Conservation (phyloP, 768 basidiomycete species). For the Fistulinella prunicolor region DNA sequence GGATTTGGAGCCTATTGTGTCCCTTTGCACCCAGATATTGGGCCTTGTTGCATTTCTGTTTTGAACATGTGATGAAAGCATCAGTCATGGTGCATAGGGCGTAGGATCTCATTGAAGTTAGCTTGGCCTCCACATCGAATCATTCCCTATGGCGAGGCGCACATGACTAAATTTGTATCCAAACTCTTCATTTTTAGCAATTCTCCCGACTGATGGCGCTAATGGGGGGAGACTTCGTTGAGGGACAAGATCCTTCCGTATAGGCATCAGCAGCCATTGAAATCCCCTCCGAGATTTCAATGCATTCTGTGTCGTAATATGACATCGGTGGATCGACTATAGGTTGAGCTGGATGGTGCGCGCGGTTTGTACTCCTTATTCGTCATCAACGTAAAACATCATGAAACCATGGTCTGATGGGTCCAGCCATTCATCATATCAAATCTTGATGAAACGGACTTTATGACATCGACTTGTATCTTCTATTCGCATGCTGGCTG, state of each 20-base stretch:
- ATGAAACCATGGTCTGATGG: not conserved
- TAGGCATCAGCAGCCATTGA: constrained; percentile 2
- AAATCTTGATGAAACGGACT: not conserved
- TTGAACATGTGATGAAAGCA: not conserved
- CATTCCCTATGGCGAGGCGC: not conserved
- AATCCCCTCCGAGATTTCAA: not conserved
- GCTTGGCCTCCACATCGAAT: not conserved
- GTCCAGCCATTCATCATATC: not conserved
- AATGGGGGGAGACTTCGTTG: not conserved
- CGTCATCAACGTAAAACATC: not conserved
- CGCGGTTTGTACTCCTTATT: not conserved
- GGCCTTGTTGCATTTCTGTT: not conserved
- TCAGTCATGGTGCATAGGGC: not conserved
- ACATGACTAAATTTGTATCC: not conserved
- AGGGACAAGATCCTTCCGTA: constrained; percentile 20
- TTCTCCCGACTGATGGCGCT: not conserved
- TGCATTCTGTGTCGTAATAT: not conserved
- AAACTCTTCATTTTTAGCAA: not conserved
- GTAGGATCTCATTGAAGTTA: not conserved
- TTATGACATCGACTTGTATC: constrained; percentile 2
- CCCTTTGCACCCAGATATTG: not conserved
- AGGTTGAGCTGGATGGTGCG: not conserved
- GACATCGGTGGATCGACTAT: not conserved
- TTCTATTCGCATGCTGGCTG: not conserved
- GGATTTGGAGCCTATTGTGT: not conserved